Conservation (phyloP, 352 stramenopile genomes). For the Phytophthora macrochlamydospora region DNA sequence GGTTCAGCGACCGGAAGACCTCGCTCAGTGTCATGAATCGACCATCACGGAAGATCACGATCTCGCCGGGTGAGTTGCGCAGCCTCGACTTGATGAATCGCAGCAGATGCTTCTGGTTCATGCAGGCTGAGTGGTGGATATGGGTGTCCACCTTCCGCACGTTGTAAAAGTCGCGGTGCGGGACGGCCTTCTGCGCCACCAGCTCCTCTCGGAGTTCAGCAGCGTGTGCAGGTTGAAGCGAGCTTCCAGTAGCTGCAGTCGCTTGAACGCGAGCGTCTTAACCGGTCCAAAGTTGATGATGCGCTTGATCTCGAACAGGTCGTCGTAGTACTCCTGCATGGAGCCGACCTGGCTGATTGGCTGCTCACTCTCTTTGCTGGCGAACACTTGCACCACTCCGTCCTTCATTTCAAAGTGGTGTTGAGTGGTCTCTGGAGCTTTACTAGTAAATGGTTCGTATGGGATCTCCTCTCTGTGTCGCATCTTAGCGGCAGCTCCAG, state of each 20-base stretch:
- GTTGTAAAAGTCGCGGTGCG: conserved; percentile 99
- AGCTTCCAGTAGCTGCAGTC: conserved; percentile 89
- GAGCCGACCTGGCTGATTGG: conserved; percentile 47
- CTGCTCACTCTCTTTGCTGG: conserved; percentile 28
- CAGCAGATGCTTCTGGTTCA: conserved; percentile 96
- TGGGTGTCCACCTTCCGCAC: conserved; percentile 99
- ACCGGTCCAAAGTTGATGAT: conserved; percentile 89
- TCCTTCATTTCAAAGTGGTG: conserved; percentile 65
- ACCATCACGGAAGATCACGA: conserved; percentile 96
- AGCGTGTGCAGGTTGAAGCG: conserved; percentile 97
- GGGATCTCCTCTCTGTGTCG: conserved; percentile 76
- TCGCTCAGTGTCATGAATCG: conserved; percentile 96
- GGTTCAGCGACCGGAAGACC: conserved; percentile 91
- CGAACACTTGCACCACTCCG: conserved; percentile 62
- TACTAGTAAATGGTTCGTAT: conserved; percentile 62
- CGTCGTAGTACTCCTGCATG: conserved; percentile 72
- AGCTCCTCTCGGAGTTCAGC: conserved; percentile 96
- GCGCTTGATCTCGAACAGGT: conserved; percentile 83
- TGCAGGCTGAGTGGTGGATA: conserved; percentile 97
- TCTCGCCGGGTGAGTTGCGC: conserved; percentile 86
- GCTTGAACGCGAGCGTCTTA: conserved; percentile 88
- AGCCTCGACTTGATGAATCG: conserved; percentile 90
- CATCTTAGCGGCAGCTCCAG: conserved; percentile 34
- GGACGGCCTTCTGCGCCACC: conserved; percentile 94
- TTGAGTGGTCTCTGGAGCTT: conserved; percentile 46